Base-by-base conservation (phyloP, 345 rosid species). In the Boechera stricta region DNA sequence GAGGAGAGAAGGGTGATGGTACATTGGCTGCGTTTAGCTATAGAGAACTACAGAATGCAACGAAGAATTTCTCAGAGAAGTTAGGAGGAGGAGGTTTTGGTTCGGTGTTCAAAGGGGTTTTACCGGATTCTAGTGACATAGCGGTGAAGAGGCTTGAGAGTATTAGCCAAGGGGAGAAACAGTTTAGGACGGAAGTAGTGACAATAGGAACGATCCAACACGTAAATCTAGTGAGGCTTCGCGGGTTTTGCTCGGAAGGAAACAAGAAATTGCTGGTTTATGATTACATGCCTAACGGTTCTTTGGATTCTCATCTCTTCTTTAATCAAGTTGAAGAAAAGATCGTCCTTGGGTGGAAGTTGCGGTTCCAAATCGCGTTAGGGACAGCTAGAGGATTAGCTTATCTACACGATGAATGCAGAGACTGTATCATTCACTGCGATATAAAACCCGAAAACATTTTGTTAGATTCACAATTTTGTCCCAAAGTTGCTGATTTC, bases 381-480 rank as follows among this genome's bases (percentile, higher is more conserved):
- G 97, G 97, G 9, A 89, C 86, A 1, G 92, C 97, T 6, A 79
- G 95, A 87, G 98, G 98, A 12, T 75, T 93, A 74, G 78, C 82
- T 52, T 89, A 93, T 79, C 86, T 93, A 53, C 98, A 93, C 8
- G 96, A 91, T 11, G 85, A 89, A 65, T 93, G 98, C 68, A 74
- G 93, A 76, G 95, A 91, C 53, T 88, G 96, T 75, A 93, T 93
- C 75, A 91, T 93, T 49, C 98, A 91, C 69, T 93, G 96, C 13
- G 96, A 93, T 73, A 85, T 93, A 26, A 93, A 91, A 82, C 98
- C 98, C 0, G 97, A 89, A 64, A 93, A 93, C 86, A 89, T 90
- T 73, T 88, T 93, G 55, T 61, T 91, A 32, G 97, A 87, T 54
- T 79, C 84, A 7, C 86, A 91, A 4, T 79, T 87, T 12, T 81